Evolutionary conservation across 2,329 filamentous ascomycete species (phyloP), one percentile per base, ranked within the genome.

Genomic region (Gyromitra esculenta): DNA sequence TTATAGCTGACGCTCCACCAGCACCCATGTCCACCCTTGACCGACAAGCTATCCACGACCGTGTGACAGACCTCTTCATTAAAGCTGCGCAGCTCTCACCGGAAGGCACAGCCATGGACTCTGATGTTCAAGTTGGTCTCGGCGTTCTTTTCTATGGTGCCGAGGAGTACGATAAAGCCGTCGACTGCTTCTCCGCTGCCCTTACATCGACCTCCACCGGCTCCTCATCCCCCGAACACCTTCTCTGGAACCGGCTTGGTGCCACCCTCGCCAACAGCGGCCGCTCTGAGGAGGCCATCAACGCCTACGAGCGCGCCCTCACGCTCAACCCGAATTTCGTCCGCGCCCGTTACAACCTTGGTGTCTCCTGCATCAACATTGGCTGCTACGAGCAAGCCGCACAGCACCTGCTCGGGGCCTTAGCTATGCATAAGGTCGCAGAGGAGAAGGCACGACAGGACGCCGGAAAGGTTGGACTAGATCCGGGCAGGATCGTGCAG

Each of bases 111-210:
- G 93, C 96, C 82, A 98, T 99, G 92, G 96, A 99, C 82, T 96
- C 96, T 0, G 96, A 99, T 83, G 96, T 99, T 6, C 96, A 99
- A 84, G 96, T 99, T 75, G 96, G 96, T 0, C 88, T 99, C 0
- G 96, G 96, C 45, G 96, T 99, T 3, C 88, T 99, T 15, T 98
- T 99, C 86, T 99, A 99, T 85, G 96, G 95, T 66, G 94, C 93
- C 39, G 96, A 99, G 84, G 95, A 98, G 82, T 98, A 97, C 85
- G 93, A 96, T 83, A 99, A 99, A 86, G 96, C 96, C 0, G 95
- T 99, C 48, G 96, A 99, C 86, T 99, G 96, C 86, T 99, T 99
- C 88, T 92, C 91, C 72, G 91, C 95, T 0, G 95, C 96, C 0
- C 89, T 99, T 31, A 92, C 93, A 75, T 93, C 90, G 31, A 96